phyloP scores from a whole-genome alignment of 306 rosid species.

The Acmispon strigosus region DNA sequence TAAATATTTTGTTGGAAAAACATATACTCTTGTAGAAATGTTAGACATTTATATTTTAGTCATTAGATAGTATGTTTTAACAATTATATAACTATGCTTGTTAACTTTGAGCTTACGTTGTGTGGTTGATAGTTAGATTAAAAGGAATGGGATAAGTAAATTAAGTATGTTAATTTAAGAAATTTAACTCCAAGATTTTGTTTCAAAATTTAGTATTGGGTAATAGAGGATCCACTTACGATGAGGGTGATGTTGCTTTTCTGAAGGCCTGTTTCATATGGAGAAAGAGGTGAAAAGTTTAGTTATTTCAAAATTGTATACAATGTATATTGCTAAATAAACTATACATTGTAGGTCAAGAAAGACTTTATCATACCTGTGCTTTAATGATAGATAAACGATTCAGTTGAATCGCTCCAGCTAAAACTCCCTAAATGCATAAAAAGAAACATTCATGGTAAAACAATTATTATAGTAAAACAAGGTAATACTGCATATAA shows the following conservation, averaged over 20 bases:
- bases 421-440: conserved; percentile 15
- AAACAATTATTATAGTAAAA: background rate
- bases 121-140: background rate
- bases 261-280: conserved; percentile 9
- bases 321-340: background rate
- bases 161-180: background rate
- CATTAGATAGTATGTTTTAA: background rate
- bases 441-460: background rate
- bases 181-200: background rate
- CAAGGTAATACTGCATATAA: too few relatives aligned
- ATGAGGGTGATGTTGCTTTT: background rate
- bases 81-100: background rate
- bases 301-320: background rate
- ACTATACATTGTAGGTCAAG: background rate
- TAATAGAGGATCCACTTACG: conserved; percentile 13
- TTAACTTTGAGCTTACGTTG: background rate
- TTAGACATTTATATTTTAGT: too few relatives aligned
- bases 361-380: conserved; percentile 11
- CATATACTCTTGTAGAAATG: too few relatives aligned
- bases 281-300: background rate
- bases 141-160: background rate
- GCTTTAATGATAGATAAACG: background rate
- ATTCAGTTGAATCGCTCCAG: background rate
- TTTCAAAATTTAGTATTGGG: background rate
- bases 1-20: too few relatives aligned